Base-by-base conservation (phyloP, 2,329 filamentous ascomycete species). In the Lecanicillium sp. region DNA sequence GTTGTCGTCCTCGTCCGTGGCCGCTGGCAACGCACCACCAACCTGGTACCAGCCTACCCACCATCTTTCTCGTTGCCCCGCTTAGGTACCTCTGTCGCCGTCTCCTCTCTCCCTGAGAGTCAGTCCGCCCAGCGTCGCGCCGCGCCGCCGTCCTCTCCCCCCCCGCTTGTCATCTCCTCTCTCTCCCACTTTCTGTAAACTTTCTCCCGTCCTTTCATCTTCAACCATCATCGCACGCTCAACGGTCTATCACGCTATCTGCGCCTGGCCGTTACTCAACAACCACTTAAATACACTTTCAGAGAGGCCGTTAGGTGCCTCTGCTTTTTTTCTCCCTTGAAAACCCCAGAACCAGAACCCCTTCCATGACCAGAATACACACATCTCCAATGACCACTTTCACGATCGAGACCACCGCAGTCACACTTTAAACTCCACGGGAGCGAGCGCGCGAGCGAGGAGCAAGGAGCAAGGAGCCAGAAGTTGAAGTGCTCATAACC, bases 391-490 rank as follows among this genome's bases (percentile, higher is more conserved):
- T 80, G 76, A 78, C 64, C 62, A 71, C 53, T 51, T 58, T 51
- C 48, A 62, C 58, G 51, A 56, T 50, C 64, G 48, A 68, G 68
- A 70, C 68, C 68, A 63, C 58, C 58, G 65, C 65, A 68, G 73
- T 71, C 75, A 80, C 76, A 71, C 78, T 81, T 80, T 82, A 76
- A 81, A 76, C 64, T 71, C 69, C 68, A 79, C 76, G 77, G 73
- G 73, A 77, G 69, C 67, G 71, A 37, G 37, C 70, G 71, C 66
- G 71, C 69, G 71, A 75, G 72, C 63, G 71, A 76, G 71, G 59
- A 63, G 57, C 55, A 51, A 60, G 63, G 56, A 59, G 56, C 55
- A 45, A 52, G 59, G 52, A 59, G 53, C 49, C 44, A 42, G 32
- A 36, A 42, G 31, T 35, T 36, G 42, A 41, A 25, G 44, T 37